Evolutionary conservation across 208 protist species (phyloP).

Genomic region (Histomonas meleagridis): DNA sequence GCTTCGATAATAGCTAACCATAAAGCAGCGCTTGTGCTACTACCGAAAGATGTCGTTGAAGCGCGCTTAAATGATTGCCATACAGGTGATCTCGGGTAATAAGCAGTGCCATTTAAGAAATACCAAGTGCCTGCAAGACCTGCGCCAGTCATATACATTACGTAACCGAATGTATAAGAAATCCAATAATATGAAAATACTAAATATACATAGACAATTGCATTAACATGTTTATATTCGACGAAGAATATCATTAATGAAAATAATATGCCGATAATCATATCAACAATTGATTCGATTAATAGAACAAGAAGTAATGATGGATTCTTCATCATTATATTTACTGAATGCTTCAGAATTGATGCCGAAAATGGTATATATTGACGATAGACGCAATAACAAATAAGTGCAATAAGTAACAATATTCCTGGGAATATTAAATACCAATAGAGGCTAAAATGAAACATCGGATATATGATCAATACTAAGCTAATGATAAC

Average conservation of each 20-base stretch:
- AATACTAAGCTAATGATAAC: background rate
- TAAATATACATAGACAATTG: background rate
- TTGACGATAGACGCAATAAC: background rate
- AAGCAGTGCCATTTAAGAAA: background rate
- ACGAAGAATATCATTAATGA: background rate
- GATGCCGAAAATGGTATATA: background rate
- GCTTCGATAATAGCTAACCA: background rate
- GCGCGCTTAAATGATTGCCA: background rate
- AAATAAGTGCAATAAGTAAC: background rate
- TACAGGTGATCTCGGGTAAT: background rate
- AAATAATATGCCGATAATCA: background rate
- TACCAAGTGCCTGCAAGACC: background rate
- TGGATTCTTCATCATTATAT: background rate
- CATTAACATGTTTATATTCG: background rate
- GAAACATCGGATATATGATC: background rate
- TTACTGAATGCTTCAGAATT: background rate
- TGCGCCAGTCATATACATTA: background rate
- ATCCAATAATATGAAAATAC: background rate
- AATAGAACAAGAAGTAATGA: background rate
- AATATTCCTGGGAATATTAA: background rate
- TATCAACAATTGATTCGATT: background rate
- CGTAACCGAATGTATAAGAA: background rate
- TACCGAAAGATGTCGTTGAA: background rate
- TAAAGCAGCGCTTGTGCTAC: background rate
- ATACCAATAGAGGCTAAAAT: background rate